Conservation (phyloP, 139 green algal species). For the Chara braunii region DNA sequence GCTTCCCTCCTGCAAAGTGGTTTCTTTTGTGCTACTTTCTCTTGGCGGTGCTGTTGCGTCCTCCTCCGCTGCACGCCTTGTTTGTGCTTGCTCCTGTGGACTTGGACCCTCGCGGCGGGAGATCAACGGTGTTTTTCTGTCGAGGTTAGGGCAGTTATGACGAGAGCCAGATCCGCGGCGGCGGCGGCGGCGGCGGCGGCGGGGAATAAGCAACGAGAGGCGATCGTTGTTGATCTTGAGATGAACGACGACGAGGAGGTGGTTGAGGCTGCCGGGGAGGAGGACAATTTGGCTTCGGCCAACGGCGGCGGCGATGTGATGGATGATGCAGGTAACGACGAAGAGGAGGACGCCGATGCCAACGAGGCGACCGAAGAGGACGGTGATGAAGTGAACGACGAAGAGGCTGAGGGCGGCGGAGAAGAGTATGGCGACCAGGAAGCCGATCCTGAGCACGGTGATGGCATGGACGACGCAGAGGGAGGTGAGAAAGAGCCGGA, state of each 20-base stretch:
- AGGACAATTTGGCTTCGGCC: neutral
- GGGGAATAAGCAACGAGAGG: neutral
- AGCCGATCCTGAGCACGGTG: conserved; percentile 15
- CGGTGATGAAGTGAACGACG: conserved; percentile 6
- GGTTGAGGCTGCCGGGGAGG: conserved; percentile 1
- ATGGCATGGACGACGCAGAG: conserved; percentile 1
- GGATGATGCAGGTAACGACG: neutral
- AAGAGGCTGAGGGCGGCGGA: neutral
- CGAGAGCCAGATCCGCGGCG: too few relatives aligned
- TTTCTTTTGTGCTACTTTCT: too few relatives aligned
- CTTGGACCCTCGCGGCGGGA: too few relatives aligned
- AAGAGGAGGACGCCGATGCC: conserved; percentile 1
- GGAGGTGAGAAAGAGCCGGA: conserved; percentile 6
- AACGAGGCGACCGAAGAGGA: conserved; percentile 5
- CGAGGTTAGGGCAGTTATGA: too few relatives aligned
- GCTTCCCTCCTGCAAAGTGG: too few relatives aligned
- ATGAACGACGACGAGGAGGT: neutral
- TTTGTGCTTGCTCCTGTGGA: too few relatives aligned
- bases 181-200: too few relatives aligned
- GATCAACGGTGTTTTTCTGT: too few relatives aligned
- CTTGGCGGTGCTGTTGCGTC: too few relatives aligned
- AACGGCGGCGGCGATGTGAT: conserved; percentile 5
- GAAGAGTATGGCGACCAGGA: conserved; percentile 15
- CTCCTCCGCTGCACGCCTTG: too few relatives aligned
- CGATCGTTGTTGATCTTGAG: neutral